Conservation (phyloP, 257 asterid species). For the Leonotis leonurus region DNA sequence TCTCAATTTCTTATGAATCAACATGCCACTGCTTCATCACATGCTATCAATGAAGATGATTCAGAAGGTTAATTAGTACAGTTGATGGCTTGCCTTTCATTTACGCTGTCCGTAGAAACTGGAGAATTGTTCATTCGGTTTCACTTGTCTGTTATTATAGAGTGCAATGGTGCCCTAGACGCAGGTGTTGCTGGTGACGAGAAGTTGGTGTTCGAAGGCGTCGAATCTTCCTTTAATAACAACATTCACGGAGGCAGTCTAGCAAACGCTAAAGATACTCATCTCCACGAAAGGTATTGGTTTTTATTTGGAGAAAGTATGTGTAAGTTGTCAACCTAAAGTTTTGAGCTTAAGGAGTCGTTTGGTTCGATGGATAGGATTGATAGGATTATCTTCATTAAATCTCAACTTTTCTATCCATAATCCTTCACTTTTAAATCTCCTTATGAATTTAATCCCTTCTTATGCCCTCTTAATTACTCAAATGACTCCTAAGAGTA, state of each 20-base stretch:
- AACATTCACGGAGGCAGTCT: slow-evolving; percentile 26
- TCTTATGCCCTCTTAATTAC: too few relatives aligned
- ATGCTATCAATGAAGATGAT: slow-evolving; percentile 33
- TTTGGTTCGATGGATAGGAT: too few relatives aligned
- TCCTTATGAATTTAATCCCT: too few relatives aligned
- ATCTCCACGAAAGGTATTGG: slow-evolving; percentile 44
- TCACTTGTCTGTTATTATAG: slow-evolving; percentile 19
- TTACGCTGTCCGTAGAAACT: background rate
- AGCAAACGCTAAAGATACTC: slow-evolving; percentile 27
- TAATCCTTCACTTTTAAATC: too few relatives aligned
- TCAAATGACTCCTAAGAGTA: too few relatives aligned
- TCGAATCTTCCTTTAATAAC: slow-evolving; percentile 15
- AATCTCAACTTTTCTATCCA: too few relatives aligned
- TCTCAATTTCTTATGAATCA: slow-evolving; percentile 41
- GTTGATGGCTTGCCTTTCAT: background rate
- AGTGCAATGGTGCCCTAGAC: slow-evolving; percentile 25
- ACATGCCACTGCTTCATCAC: slow-evolving; percentile 23
- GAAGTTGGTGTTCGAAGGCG: slow-evolving; percentile 23
- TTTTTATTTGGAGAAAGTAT: background rate
- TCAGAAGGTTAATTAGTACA: slow-evolving; percentile 48
- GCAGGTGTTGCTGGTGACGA: slow-evolving; percentile 24
- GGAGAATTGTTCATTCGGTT: background rate
- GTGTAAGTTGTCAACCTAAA: too few relatives aligned
- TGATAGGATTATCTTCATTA: too few relatives aligned
- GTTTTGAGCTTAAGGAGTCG: too few relatives aligned